Evolutionary conservation across 768 basidiomycete genomes (phyloP), one percentile per base, ranked within the genome.

Genomic region (Russula brevipes): DNA sequence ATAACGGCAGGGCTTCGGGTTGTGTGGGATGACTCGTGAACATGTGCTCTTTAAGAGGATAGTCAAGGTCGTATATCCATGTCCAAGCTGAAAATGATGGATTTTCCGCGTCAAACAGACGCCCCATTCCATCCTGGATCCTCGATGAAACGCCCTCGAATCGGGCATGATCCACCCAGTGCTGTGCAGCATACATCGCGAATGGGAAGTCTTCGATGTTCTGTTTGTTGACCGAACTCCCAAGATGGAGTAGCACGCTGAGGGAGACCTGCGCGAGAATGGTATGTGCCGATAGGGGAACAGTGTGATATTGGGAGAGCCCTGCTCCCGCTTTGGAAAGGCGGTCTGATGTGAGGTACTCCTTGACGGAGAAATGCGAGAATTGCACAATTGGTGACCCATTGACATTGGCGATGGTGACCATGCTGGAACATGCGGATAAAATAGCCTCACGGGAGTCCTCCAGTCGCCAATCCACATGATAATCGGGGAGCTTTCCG

Each of bases 391-490:
- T 24, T 24, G 24, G 24, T 24, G 31, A 42, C 5, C 38, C 38
- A 7, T 19, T 19, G n/a, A 11, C n/a, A 33, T 50, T 38, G 54
- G 33, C 38, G 14, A 61, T 16, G 2, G 45, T 6, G 3, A 61
- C 5, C 3, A 61, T n/a, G 42, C 60, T 61, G 8, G 60, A 61
- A 6, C 60, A 61, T 6, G 38, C 16, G 0, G 54, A 55, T 5
- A 61, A 8, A 4, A 61, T 33, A 3, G 54, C 54, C 5, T 33
- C 17, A 9, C 53, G 36, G 12, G 11, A 12, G 10, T 56, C 54
- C 14, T 49, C 38, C 3, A 11, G 16, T 5, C 60, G 45, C 59
- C 59, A 24, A 16, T 31, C 42, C 7, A 31, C 47, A 14, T 49
- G 11, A 14, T 49, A 49, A 31, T 49, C 11, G 12, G 47, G 47